Base-by-base conservation (phyloP, 2,329 filamentous ascomycete species). In the Bipolaris gigantea region DNA sequence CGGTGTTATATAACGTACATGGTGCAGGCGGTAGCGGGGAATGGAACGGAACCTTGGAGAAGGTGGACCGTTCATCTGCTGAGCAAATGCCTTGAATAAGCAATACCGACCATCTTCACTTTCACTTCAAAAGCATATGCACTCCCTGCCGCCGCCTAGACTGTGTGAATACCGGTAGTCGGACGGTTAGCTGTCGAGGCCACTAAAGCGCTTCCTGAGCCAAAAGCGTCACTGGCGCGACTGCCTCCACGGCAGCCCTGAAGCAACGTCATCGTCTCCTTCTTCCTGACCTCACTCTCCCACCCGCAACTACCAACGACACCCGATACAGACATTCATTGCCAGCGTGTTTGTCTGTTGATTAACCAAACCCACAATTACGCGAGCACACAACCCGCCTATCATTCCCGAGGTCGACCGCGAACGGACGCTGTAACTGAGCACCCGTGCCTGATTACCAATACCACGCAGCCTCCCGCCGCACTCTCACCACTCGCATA, bases 381-480 rank as follows among this genome's bases (percentile, higher is more conserved):
- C 41, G 46, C 43, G 25, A 41, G 38, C 43, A 46, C 56, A 18
- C 54, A 44, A 41, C 55, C 47, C 30, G 23, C 47, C 30, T 39
- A 49, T 53, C 46, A 53, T 52, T 36, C 47, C 49, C 57, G 55
- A 49, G 42, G 43, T 46, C 36, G 42, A 54, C 48, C 57, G 60
- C 57, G 56, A 61, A 60, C 53, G 53, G 40, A 53, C 47, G 46
- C 55, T 41, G 57, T 48, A 38, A 55, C 56, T 43, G 53, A 51
- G 51, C 47, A 48, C 42, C 58, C 35, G 53, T 45, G 27, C 49
- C 51, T 50, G 67, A 72, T 72, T 71, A 71, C 69, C 62, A 73
- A 72, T 34, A 54, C 57, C 55, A 55, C 41, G 19, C 52, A 50
- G 36, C 38, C 59, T 54, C 59, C 54, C 56, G 50, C 58, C 51